Percentiles rank a stretch among this genome's conserved stretches.
phyloP scores from a whole-genome alignment of 2,329 filamentous ascomycete species.

The Aspergillus hiratsukae region DNA sequence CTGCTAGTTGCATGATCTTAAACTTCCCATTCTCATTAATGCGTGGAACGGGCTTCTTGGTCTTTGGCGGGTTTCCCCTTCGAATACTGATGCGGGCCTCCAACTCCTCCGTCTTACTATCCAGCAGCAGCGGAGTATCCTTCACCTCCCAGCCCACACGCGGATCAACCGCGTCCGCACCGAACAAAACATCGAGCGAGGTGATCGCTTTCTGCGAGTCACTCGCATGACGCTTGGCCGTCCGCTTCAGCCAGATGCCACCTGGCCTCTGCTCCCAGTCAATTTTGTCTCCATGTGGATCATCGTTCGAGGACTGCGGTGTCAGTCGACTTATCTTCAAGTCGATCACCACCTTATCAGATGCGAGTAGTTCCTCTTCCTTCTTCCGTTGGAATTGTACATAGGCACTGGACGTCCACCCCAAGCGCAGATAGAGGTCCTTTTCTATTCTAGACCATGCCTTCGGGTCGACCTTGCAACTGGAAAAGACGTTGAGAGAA shows the following conservation, averaged over 20 bases:
- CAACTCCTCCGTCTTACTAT: conserved; percentile 55
- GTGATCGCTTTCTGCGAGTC: conserved; percentile 73
- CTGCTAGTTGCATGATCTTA: conserved; percentile 96
- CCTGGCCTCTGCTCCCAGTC: conserved; percentile 73
- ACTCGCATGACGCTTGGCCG: conserved; percentile 65
- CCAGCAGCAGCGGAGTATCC: conserved; percentile 68
- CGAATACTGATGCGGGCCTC: conserved; percentile 74
- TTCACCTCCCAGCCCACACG: conserved; percentile 78
- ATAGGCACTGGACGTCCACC: conserved; percentile 73
- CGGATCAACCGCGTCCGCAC: conserved; percentile 85
- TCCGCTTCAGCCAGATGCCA: conserved; percentile 78
- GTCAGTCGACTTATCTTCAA: conserved; percentile 69
- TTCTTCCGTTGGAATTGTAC: conserved; percentile 77
- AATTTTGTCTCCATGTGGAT: conserved; percentile 53
- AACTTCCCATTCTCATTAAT: conserved; percentile 88
- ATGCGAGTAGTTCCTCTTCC: conserved; percentile 71
- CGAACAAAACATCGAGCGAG: conserved; percentile 80
- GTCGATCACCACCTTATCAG: conserved; percentile 76
- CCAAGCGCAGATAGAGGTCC: conserved; percentile 73
- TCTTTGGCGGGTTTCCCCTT: conserved; percentile 61
- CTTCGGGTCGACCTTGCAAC: conserved; percentile 66
- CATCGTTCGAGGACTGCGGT: conserved; percentile 57
- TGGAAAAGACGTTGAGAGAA: conserved; percentile 66
- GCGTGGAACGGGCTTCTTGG: conserved; percentile 66
- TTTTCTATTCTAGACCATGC: conserved; percentile 85